Base-by-base conservation (phyloP, 805 yeast species). In the Saccharomycodes ludwigii region DNA sequence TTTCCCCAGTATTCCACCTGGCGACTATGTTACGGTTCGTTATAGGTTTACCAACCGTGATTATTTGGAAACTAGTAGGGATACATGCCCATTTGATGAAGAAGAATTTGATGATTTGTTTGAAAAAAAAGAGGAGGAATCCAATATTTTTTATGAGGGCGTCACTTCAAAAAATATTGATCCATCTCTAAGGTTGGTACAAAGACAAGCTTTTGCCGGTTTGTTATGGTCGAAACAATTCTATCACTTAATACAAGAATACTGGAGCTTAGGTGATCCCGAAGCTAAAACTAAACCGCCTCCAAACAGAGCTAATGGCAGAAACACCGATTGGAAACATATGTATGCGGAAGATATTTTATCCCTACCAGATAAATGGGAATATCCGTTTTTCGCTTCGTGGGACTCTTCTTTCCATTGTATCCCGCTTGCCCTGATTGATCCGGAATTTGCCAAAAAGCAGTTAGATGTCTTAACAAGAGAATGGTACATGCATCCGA, bases 371-470 rank as follows among this genome's bases (percentile, higher is more conserved):
- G 96, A 85, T 52, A 86, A 84, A 52, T 85, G 94, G 83, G 96
- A 85, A 56, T 85, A 85, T 55, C 95, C 95, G 9, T 85, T 85
- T 53, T 85, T 85, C 54, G 95, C 95, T 11, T 88, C 94, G 3
- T 85, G 96, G 96, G 96, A 85, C 56, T 77, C 94, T 4, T 94
- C 95, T 0, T 85, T 85, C 73, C 96, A 85, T 58, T 81, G 94
- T 46, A 71, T 85, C 43, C 95, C 96, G 9, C 59, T 85, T 40
- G 88, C 95, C 4, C 81, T 85, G 85, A 73, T 85, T 48, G 96
- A 85, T 54, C 94, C 95, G 2, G 83, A 71, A 34, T 85, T 82
- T 59, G 93, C 95, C 21, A 85, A 85, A 54, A 76, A 72, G 44
- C 95, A 85, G 58, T 66, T 85, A 43, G 94, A 79, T 51, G 61